phyloP scores from a whole-genome alignment of 139 green algal genomes.

The Deuterostichococcus epilithicus region DNA sequence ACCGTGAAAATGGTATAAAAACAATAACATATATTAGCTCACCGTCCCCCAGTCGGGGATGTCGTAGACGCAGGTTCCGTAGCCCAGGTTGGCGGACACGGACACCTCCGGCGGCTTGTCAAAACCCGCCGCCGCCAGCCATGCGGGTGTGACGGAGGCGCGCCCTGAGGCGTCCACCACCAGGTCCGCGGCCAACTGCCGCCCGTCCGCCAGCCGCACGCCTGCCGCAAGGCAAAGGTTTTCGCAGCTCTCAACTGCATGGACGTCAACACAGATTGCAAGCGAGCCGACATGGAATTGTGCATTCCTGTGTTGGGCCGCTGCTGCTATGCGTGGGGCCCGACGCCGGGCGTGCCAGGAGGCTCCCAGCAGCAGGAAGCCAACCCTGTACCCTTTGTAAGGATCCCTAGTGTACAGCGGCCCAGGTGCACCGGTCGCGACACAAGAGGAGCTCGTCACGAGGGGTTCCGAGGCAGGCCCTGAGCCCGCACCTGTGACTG shows the following conservation, averaged over 20 bases:
- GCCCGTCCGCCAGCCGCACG: not conserved
- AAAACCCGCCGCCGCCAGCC: constrained; percentile 4
- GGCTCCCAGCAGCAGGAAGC: too few species aligned
- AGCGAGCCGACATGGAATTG: too few species aligned
- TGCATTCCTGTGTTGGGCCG: too few species aligned
- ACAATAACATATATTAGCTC: too few species aligned
- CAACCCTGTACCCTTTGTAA: too few species aligned
- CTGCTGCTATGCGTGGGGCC: too few species aligned
- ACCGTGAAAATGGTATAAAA: too few species aligned
- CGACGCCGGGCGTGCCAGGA: too few species aligned
- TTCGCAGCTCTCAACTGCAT: not conserved
- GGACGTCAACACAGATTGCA: not conserved
- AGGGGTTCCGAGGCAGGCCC: too few species aligned
- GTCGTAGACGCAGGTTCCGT: not conserved
- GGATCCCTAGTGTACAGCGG: too few species aligned
- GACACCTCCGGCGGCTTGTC: not conserved
- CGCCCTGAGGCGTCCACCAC: constrained; percentile 15
- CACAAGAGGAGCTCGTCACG: too few species aligned
- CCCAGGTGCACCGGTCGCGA: too few species aligned
- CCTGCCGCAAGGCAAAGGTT: not conserved
- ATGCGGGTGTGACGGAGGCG: not conserved
- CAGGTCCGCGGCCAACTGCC: constrained; percentile 1
- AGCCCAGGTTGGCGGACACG: constrained; percentile 1
- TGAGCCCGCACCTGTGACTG: not conserved
- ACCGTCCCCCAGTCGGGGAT: not conserved